phyloP scores from a whole-genome alignment of 2,329 filamentous ascomycete species.

The Dothistroma pini region DNA sequence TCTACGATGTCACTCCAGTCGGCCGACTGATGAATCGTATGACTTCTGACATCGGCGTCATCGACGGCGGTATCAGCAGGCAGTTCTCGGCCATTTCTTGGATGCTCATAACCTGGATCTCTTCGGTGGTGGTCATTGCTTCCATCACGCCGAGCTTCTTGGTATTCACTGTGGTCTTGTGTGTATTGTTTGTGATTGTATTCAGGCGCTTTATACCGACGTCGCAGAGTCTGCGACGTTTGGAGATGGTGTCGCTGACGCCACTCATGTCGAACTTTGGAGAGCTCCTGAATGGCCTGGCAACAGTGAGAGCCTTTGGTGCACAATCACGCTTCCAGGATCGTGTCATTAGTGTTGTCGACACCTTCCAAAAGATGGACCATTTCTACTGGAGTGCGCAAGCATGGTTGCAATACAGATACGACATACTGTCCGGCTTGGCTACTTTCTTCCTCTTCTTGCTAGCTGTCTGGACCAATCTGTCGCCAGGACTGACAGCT shows the following conservation, averaged over 20 bases:
- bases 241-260: constrained; percentile 86
- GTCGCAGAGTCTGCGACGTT: constrained; percentile 74
- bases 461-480: constrained; percentile 69
- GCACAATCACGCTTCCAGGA: constrained; percentile 76
- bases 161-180: constrained; percentile 65
- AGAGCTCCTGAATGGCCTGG: constrained; percentile 77
- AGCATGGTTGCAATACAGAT: constrained; percentile 78
- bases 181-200: constrained; percentile 64
- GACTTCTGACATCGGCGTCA: constrained; percentile 83
- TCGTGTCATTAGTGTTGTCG: constrained; percentile 74
- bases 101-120: constrained; percentile 65
- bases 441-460: constrained; percentile 71
- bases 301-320: constrained; percentile 79
- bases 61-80: constrained; percentile 78
- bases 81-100: constrained; percentile 70
- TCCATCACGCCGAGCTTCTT: constrained; percentile 75
- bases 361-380: constrained; percentile 90
- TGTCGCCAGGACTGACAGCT: constrained; percentile 74
- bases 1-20: constrained; percentile 85
- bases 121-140: constrained; percentile 73
- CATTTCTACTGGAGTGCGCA: constrained; percentile 92
- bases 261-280: constrained; percentile 92
- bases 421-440: constrained; percentile 66
- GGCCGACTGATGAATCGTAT: constrained; percentile 89
- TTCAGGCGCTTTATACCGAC: constrained; percentile 77